Conservation (phyloP, 805 yeast species). For the Ogataea philodendri region DNA sequence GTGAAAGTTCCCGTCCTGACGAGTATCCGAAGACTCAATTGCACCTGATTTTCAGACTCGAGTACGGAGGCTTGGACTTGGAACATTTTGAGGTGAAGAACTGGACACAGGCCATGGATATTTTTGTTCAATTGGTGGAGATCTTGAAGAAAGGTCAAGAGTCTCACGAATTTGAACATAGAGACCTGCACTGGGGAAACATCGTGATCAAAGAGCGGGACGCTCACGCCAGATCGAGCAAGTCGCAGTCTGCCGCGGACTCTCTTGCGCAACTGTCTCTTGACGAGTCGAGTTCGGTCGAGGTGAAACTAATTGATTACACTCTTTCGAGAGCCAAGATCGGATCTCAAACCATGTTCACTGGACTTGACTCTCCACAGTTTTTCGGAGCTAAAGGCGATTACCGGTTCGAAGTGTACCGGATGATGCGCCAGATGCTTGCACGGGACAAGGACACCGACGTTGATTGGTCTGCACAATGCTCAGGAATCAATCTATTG, state of each 20-base stretch:
- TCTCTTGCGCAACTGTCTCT: constrained; percentile 14
- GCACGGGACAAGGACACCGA: constrained; percentile 21
- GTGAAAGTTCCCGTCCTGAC: constrained; percentile 40
- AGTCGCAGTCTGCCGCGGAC: constrained; percentile 9
- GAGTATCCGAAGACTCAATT: constrained; percentile 33
- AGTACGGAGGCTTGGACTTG: constrained; percentile 44
- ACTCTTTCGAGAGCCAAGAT: constrained; percentile 50
- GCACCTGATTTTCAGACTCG: constrained; percentile 37
- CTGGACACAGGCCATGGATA: constrained; percentile 39
- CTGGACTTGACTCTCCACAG: constrained; percentile 62
- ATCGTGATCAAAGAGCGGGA: constrained; percentile 42
- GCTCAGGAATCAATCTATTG: constrained; percentile 52
- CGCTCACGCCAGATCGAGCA: neutral
- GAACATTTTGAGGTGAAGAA: constrained; percentile 40
- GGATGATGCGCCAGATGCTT: constrained; percentile 46
- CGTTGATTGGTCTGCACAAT: constrained; percentile 47
- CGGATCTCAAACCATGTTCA: constrained; percentile 38
- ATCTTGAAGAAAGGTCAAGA: constrained; percentile 52
- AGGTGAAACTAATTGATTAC: constrained; percentile 55
- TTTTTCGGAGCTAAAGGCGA: constrained; percentile 61
- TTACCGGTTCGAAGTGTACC: constrained; percentile 59
- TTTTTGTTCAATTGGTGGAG: constrained; percentile 55
- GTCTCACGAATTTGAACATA: constrained; percentile 58
- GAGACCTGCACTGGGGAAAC: constrained; percentile 70
- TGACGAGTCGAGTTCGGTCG: constrained; percentile 13